These are phyloP conservation scores for Colletotrichum euphorbiae DNA, from an alignment of 2,329 filamentous ascomycete species.

Conservation along the genomic window DNA sequence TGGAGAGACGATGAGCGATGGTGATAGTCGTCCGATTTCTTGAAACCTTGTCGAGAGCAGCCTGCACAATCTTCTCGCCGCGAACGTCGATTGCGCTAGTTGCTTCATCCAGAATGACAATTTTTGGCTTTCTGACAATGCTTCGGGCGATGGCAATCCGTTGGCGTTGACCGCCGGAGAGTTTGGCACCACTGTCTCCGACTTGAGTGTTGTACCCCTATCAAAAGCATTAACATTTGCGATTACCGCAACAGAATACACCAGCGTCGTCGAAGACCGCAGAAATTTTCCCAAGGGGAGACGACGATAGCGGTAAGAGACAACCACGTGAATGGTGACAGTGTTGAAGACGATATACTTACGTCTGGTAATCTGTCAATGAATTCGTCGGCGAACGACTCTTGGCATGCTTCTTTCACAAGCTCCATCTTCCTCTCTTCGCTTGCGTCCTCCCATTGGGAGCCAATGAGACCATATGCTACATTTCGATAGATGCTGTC, in stretches of 20 bases:
- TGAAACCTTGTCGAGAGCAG: conserved; percentile 71
- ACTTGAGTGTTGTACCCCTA: conserved; percentile 79
- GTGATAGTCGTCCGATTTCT: conserved; percentile 76
- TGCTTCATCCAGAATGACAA: conserved; percentile 82
- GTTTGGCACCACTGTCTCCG: conserved; percentile 68
- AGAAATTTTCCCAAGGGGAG: no score
- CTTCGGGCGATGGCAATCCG: conserved; percentile 81
- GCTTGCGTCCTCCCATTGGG: conserved; percentile 63
- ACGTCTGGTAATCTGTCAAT: conserved; percentile 71
- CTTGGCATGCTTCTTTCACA: conserved; percentile 72
- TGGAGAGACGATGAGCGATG: conserved; percentile 80
- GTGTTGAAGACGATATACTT: conserved; percentile 33
- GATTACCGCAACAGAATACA: no score
- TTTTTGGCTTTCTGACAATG: conserved; percentile 77
- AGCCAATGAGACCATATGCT: conserved; percentile 66
- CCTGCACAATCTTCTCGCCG: conserved; percentile 71
- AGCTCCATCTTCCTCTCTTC: conserved; percentile 68
- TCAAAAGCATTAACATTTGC: neutral
- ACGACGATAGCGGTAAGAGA: no score
- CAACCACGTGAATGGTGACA: neutral
- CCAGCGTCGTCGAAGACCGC: no score
- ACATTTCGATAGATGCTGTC: conserved; percentile 74
- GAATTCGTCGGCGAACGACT: conserved; percentile 78
- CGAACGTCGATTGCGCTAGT: conserved; percentile 73
- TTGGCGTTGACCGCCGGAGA: conserved; percentile 89